Base-by-base conservation (phyloP, 2,329 filamentous ascomycete species). In the Xylariaceae sp. region DNA sequence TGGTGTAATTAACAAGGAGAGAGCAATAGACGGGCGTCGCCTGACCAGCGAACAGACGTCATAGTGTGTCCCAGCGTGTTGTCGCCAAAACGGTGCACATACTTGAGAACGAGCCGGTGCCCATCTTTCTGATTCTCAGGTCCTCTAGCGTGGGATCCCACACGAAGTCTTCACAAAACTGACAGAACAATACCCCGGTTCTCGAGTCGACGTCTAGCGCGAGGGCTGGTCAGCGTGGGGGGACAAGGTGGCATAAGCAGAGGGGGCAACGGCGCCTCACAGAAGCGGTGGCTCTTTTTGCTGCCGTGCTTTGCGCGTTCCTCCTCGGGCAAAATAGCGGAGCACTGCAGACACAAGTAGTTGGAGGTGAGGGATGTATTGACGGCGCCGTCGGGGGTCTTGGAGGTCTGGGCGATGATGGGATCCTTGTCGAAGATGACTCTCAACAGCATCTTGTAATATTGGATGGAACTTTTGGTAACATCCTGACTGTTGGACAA, bases 91-190 rank as follows among this genome's bases (percentile, higher is more conserved):
- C 11, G 42, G 11, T 13, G 18, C 38, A 67, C 77, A 61, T 71
- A 87, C 84, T 82, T 59, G 80, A 80, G 60, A 85, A 86, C 17
- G 81, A 81, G 39, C 84, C 83, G 2, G 82, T 85, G 10, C 83
- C 84, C 60, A 86, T 81, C 69, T 89, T 89, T 51, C 84, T 79
- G 40, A 89, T 72, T 54, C 89, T 80, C 50, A 91, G 79, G 47
- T 88, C 86, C 65, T 94, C 89, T 5, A 94, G 75, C 6, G 87
- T 88, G 6, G 88, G 87, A 61, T 94, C 89, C 78, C 89, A 93
- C 31, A 94, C 86, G 58, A 90, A 84, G 67, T 94, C 89, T 65
- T 88, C 82, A 66, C 89, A 94, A 66, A 90, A 85, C 59, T 90
- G 87, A 69, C 89, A 94, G 70, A 87, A 93, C 6, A 94, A 73